Evolutionary conservation across 495 filamentous ascomycete genomes (phyloP).

Genomic region (Aspergillus hancockii): DNA sequence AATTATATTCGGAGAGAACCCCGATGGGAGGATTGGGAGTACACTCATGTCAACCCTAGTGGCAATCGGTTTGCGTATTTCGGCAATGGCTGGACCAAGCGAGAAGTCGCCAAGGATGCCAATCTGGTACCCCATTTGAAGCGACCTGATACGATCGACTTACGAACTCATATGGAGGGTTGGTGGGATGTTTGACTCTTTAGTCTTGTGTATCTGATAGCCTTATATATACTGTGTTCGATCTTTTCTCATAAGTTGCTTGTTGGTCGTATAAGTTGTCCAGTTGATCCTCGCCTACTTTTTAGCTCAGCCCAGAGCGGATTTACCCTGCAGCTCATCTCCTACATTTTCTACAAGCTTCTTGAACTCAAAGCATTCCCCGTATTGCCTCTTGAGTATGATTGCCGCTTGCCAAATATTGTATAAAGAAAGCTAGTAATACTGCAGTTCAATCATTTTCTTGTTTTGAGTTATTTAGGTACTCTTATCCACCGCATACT

Average conservation of each 20-base stretch:
- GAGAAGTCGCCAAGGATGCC: conserved; percentile 36
- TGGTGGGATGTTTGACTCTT: conserved; percentile 52
- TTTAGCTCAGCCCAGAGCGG: no score
- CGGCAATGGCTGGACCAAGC: conserved; percentile 56
- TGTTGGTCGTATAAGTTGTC: no score
- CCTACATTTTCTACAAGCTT: no score
- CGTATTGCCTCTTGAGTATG: no score
- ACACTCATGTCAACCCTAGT: conserved; percentile 49
- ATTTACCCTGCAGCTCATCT: no score
- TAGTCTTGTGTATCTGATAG: not conserved
- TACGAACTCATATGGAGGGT: conserved; percentile 49
- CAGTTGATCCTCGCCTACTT: no score
- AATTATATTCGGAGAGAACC: conserved; percentile 59
- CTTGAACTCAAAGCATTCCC: no score
- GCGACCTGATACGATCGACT: conserved; percentile 43
- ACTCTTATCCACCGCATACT: conserved; percentile 24
- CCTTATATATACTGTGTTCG: not conserved
- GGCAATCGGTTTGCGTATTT: conserved; percentile 60
- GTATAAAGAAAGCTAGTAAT: no score
- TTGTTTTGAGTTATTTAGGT: not conserved
- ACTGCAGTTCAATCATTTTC: no score
- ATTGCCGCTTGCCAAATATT: no score
- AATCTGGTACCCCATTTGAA: conserved; percentile 54
- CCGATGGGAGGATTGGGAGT: conserved; percentile 75
- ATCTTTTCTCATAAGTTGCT: no score